Evolutionary conservation across 805 yeast species (phyloP).

Genomic region (Zygosaccharomyces pseudorouxii): DNA sequence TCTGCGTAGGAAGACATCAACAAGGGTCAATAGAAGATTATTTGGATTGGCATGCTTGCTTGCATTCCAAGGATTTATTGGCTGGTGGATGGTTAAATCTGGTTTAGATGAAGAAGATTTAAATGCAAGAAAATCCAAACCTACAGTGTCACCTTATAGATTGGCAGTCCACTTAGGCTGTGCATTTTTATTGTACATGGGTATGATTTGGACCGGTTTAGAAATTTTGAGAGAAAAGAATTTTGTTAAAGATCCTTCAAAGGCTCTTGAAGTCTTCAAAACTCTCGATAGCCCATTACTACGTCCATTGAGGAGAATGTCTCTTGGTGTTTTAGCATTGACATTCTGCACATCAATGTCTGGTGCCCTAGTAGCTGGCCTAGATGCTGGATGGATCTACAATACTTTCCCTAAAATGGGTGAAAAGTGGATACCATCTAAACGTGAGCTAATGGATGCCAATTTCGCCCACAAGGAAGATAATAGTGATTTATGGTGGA

Average conservation of each 20-base stretch:
- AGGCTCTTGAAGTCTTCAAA: slow-evolving; percentile 50
- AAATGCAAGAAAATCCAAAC: slow-evolving; percentile 78
- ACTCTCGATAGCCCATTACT: slow-evolving; percentile 60
- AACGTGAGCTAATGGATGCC: slow-evolving; percentile 72
- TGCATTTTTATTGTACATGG: slow-evolving; percentile 81
- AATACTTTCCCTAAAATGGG: slow-evolving; percentile 98
- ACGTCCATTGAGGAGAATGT: slow-evolving; percentile 50
- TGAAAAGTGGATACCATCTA: slow-evolving; percentile 67
- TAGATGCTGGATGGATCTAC: slow-evolving; percentile 95
- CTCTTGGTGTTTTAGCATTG: slow-evolving; percentile 55
- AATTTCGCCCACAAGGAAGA: slow-evolving; percentile 64
- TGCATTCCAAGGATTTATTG: slow-evolving; percentile 92
- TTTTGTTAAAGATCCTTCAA: slow-evolving; percentile 60
- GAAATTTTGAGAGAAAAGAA: slow-evolving; percentile 72
- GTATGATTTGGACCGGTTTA: slow-evolving; percentile 87
- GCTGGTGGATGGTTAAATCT: slow-evolving; percentile 99
- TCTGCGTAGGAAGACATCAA: slow-evolving; percentile 56
- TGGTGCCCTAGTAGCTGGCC: slow-evolving; percentile 97
- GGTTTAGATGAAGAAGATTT: slow-evolving; percentile 82
- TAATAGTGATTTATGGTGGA: slow-evolving; percentile 76
- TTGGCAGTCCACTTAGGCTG: slow-evolving; percentile 91
- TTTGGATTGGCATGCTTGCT: slow-evolving; percentile 69
- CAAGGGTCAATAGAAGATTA: slow-evolving; percentile 61
- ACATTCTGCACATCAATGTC: slow-evolving; percentile 91
- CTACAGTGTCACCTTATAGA: slow-evolving; percentile 96